Evolutionary conservation across 108 stramenopile genomes (phyloP).

Genomic region (Cyclostephanos invisitatus): DNA sequence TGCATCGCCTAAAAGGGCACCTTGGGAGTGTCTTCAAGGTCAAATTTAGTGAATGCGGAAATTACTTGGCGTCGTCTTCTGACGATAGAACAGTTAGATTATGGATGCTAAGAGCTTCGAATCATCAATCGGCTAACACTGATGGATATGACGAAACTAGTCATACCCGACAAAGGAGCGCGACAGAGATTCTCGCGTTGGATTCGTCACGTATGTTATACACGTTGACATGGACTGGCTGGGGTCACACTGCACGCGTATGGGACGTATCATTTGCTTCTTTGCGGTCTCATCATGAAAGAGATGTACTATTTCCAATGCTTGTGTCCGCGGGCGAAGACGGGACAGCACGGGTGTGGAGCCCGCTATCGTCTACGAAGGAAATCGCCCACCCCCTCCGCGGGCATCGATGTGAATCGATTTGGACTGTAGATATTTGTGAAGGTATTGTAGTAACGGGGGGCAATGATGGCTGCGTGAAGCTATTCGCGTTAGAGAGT

Average conservation of each 20-base stretch:
- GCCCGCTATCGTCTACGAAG: conserved; percentile 35
- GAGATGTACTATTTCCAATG: neutral
- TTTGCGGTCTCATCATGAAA: neutral
- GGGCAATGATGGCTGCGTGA: conserved; percentile 69
- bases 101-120: conserved; percentile 37
- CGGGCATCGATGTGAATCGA: conserved; percentile 44
- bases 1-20: conserved; percentile 57
- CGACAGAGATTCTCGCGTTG: conserved; percentile 4
- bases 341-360: conserved; percentile 69
- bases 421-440: conserved; percentile 60
- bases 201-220: conserved; percentile 13
- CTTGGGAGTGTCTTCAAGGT: conserved; percentile 67
- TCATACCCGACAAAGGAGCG: neutral
- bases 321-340: conserved; percentile 74
- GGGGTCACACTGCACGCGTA: conserved; percentile 78
- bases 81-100: conserved; percentile 82
- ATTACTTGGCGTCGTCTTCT: conserved; percentile 61
- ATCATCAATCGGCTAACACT: neutral
- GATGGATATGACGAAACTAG: neutral
- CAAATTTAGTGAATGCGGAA: conserved; percentile 37
- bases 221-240: conserved; percentile 61
- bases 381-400: conserved; percentile 35
- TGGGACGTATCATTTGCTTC: conserved; percentile 62
- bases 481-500: conserved; percentile 46
- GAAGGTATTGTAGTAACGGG: conserved; percentile 55